Percentiles rank a stretch among this genome's conserved stretches.
Evolutionary conservation across 805 yeast genomes (phyloP).

Genomic region (Candida verbasci): DNA sequence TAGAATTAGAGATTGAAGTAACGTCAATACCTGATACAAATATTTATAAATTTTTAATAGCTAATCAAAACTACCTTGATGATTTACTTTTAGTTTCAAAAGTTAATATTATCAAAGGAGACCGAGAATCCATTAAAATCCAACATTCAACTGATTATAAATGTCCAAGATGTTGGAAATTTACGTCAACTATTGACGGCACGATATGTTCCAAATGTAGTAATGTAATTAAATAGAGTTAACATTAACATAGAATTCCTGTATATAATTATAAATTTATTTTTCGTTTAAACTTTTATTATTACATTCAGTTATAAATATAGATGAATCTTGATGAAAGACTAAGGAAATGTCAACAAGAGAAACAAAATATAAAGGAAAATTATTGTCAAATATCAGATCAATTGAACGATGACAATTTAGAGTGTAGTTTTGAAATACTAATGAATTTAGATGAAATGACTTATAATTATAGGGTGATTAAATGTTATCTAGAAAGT

Average conservation of each 20-base stretch:
- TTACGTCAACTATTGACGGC: constrained; percentile 46
- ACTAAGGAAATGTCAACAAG: not conserved
- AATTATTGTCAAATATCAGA: not conserved
- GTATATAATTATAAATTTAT: no score
- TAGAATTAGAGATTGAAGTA: constrained; percentile 48
- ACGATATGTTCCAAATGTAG: constrained; percentile 66
- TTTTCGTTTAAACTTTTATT: no score
- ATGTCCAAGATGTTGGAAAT: constrained; percentile 96
- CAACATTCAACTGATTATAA: constrained; percentile 47
- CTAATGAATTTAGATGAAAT: constrained; percentile 23
- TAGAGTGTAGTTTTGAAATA: constrained; percentile 13
- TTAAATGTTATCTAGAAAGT: constrained; percentile 19
- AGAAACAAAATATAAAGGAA: not conserved
- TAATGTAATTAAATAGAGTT: constrained; percentile 18
- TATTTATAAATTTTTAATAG: constrained; percentile 11
- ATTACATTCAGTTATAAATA: no score
- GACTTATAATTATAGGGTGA: constrained; percentile 20
- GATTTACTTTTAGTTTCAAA: constrained; percentile 63
- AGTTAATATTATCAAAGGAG: constrained; percentile 26
- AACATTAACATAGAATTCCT: not conserved
- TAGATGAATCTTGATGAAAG: not conserved
- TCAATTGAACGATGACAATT: constrained; percentile 6
- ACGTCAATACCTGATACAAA: not conserved
- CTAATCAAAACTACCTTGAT: constrained; percentile 22
- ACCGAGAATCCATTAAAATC: constrained; percentile 21